These are phyloP conservation scores for Lachnellula hyalina DNA, from an alignment of 2,329 filamentous ascomycete genomes.

Conservation along the genomic window DNA sequence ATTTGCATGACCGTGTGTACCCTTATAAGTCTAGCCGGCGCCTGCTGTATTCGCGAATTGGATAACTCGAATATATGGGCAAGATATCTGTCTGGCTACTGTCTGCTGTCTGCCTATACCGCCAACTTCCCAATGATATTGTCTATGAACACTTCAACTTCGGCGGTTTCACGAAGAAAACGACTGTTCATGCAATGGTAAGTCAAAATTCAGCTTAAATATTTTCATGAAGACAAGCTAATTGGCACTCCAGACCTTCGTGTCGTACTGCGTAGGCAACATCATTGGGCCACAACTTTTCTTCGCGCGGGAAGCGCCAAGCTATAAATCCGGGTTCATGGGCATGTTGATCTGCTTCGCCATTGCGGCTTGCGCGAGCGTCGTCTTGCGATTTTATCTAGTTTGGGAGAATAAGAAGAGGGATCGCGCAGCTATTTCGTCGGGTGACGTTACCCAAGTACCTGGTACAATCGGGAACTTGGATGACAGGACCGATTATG, in stretches of 20 bases:
- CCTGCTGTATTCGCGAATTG: no score
- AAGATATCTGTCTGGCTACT: no score
- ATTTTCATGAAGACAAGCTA: constrained; percentile 34
- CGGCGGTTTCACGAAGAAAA: constrained; percentile 60
- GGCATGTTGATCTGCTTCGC: constrained; percentile 3
- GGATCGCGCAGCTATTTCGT: not conserved
- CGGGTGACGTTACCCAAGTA: no score
- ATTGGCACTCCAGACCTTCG: constrained; percentile 39
- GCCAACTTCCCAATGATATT: constrained; percentile 30
- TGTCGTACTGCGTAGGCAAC: constrained; percentile 55
- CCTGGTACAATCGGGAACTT: no score
- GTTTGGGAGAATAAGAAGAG: constrained; percentile 17
- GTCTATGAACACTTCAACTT: constrained; percentile 57
- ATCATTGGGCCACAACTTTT: constrained; percentile 62
- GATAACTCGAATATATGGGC: no score
- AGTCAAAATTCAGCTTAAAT: constrained; percentile 37
- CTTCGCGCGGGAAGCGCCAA: constrained; percentile 48
- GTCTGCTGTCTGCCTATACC: constrained; percentile 54
- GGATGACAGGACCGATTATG: no score
- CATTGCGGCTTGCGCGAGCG: not conserved
- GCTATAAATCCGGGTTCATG: constrained; percentile 38
- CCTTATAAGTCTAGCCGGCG: no score
- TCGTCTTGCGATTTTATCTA: constrained; percentile 11
- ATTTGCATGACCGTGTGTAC: constrained; percentile 41
- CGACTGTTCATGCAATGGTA: constrained; percentile 36